Evolutionary conservation across 306 rosid genomes (phyloP).

Genomic region (Hylodesmum podocarpum): DNA sequence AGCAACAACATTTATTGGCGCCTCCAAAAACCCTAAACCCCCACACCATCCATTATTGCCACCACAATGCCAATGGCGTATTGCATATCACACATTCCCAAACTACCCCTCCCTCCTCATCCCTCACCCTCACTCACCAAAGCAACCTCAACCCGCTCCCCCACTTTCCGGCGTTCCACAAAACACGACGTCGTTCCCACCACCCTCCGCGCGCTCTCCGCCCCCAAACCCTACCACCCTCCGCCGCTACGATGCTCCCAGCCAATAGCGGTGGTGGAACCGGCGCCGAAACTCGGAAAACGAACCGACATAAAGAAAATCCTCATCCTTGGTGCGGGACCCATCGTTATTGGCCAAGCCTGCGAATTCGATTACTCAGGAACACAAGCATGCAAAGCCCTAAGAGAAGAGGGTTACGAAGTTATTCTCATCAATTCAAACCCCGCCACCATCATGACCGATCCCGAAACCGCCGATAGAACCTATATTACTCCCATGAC

Average conservation of each 20-base stretch:
- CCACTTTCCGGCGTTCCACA: not conserved
- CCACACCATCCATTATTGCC: not conserved
- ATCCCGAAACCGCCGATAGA: constrained; percentile 81
- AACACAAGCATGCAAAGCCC: constrained; percentile 93
- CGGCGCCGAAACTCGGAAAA: constrained; percentile 44
- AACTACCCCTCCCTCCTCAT: constrained; percentile 1
- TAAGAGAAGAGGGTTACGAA: constrained; percentile 84
- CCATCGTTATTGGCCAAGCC: constrained; percentile 94
- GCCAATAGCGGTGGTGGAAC: not conserved
- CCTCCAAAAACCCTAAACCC: constrained; percentile 14
- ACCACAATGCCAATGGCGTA: constrained; percentile 24
- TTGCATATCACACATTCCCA: constrained; percentile 21
- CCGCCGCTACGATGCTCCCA: not conserved
- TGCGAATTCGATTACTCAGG: constrained; percentile 98
- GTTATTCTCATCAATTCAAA: constrained; percentile 86
- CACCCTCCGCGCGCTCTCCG: not conserved
- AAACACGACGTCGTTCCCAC: not conserved
- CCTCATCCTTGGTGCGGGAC: constrained; percentile 91
- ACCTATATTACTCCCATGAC: constrained; percentile 94
- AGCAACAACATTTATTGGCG: not conserved
- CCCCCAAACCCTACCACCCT: not conserved
- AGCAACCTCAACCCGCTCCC: not conserved
- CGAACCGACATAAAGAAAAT: constrained; percentile 88
- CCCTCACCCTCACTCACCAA: not conserved
- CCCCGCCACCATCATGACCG: constrained; percentile 98